Evolutionary conservation across 768 basidiomycete genomes (phyloP).

Genomic region (Lentinula boryana): DNA sequence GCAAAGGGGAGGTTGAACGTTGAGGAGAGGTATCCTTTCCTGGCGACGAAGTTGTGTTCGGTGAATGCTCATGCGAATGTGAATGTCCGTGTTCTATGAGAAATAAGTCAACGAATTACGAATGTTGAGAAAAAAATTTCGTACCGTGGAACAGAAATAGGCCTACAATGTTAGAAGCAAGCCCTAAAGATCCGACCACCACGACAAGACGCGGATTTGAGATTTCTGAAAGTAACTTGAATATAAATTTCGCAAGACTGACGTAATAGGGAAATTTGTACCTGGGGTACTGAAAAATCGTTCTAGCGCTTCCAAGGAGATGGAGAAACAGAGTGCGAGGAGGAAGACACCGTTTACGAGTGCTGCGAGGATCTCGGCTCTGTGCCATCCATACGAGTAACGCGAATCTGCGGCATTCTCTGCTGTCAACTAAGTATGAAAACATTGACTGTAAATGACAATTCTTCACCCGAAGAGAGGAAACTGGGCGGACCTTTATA

Average conservation of each 20-base stretch:
- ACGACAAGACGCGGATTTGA: conserved; percentile 85
- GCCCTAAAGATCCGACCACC: conserved; percentile 81
- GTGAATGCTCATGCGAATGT: conserved; percentile 40
- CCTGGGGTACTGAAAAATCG: conserved; percentile 85
- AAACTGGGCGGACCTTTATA: conserved; percentile 51
- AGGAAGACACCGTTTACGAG: conserved; percentile 96
- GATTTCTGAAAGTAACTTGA: conserved; percentile 52
- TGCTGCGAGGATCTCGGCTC: conserved; percentile 94
- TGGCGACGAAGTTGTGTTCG: conserved; percentile 11
- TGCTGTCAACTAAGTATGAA: conserved; percentile 49
- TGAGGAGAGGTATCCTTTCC: conserved; percentile 25
- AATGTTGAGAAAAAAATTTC: conserved; percentile 13
- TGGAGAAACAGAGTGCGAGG: conserved; percentile 88
- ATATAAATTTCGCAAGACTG: background rate
- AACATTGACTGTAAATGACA: background rate
- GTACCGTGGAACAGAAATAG: conserved; percentile 92
- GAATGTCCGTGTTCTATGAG: conserved; percentile 61
- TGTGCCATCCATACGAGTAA: conserved; percentile 99
- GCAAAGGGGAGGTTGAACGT: conserved; percentile 14
- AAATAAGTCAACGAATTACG: background rate
- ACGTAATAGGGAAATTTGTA: conserved; percentile 21
- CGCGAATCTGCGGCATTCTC: conserved; percentile 55
- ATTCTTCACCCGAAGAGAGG: background rate
- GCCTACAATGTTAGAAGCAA: conserved; percentile 89
- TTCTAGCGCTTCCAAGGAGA: conserved; percentile 85